These are phyloP conservation scores for Microbotryum violaceum DNA, from an alignment of 1,284 basidiomycete genomes.

Conservation along the genomic window DNA sequence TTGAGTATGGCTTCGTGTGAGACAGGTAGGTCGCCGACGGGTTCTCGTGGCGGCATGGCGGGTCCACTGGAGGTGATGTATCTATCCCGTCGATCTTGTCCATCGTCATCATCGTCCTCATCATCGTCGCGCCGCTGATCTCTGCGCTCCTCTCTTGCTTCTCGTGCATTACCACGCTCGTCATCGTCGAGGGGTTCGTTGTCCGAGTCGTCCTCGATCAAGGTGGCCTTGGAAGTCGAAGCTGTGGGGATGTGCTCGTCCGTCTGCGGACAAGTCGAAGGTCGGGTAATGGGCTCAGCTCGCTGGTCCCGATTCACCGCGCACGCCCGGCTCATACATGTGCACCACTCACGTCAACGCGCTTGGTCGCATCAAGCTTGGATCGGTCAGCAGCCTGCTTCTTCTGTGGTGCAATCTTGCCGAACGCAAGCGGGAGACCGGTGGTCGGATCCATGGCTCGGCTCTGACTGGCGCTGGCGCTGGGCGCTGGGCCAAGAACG, in stretches of 20 bases:
- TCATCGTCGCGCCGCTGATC: background rate
- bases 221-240: too few species aligned
- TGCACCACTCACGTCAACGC: too few species aligned
- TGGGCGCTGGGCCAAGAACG: too few species aligned
- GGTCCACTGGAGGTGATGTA: too few species aligned
- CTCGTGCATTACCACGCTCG: background rate
- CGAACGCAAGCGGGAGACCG: slow-evolving; percentile 22
- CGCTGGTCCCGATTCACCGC: too few species aligned
- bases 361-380: too few species aligned
- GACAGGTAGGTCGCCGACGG: slow-evolving; percentile 42
- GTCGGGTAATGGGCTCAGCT: too few species aligned
- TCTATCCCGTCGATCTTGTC: background rate
- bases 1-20: slow-evolving; percentile 78
- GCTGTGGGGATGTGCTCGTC: too few species aligned
- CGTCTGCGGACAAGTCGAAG: too few species aligned
- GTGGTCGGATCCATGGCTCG: slow-evolving; percentile 16
- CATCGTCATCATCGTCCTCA: background rate
- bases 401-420: slow-evolving; percentile 7
- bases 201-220: too few species aligned
- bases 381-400: too few species aligned
- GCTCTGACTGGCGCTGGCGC: background rate
- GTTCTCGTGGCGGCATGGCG: slow-evolving; percentile 13
- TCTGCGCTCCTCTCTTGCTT: background rate
- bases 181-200: background rate
- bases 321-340: too few species aligned